Evolutionary conservation across 371 early-diverging fungal species (phyloP).

Genomic region (Blyttiomyces sp.): DNA sequence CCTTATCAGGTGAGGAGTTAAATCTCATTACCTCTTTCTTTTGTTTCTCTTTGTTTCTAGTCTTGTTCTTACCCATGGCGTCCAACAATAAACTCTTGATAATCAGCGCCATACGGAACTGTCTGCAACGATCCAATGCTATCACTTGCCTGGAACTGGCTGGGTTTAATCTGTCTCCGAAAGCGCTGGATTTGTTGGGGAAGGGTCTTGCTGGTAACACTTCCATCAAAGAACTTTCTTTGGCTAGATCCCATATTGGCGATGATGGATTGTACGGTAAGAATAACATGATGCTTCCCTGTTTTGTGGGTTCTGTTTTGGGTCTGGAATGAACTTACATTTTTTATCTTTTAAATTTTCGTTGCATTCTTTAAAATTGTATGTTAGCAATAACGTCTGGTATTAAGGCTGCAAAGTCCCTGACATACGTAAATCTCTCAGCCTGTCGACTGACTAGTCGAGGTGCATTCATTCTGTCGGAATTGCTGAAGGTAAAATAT

Average conservation of each 20-base stretch:
- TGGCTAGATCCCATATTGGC: conserved; percentile 29
- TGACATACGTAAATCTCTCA: conserved; percentile 20
- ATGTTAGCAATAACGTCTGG: conserved; percentile 19
- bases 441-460: conserved; percentile 22
- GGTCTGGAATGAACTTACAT: background rate
- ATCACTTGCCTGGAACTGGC: conserved; percentile 31
- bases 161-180: conserved; percentile 17
- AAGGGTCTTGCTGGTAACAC: conserved; percentile 15
- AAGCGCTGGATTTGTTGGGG: conserved; percentile 10
- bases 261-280: conserved; percentile 29
- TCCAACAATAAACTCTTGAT: too few species aligned
- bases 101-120: conserved; percentile 27
- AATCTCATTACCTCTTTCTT: too few species aligned
- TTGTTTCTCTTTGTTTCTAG: too few species aligned
- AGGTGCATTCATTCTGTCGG: conserved; percentile 23
- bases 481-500: conserved; percentile 23
- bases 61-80: too few species aligned
- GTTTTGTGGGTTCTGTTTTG: too few species aligned
- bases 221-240: conserved; percentile 19
- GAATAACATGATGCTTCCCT: too few species aligned
- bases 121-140: conserved; percentile 6
- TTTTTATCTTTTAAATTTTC: background rate
- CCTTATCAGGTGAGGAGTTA: too few species aligned
- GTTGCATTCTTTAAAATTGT: background rate
- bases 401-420: conserved; percentile 24